A percentile compares a stretch with the other conserved stretches of the same genome.
Evolutionary conservation across 371 early-diverging fungal genomes (phyloP).

Genomic region (Syncephalastrum contaminatum): DNA sequence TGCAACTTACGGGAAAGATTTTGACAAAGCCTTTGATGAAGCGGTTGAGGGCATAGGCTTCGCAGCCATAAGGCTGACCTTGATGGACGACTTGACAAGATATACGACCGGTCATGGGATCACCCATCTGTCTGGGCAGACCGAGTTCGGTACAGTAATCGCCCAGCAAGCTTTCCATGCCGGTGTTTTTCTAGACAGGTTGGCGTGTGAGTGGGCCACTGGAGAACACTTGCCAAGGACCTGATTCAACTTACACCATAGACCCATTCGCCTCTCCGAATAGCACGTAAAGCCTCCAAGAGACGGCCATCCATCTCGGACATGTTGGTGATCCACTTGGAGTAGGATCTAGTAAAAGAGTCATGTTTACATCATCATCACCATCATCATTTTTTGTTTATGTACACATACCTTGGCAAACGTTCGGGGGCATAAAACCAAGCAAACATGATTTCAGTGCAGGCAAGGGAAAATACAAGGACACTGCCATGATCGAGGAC

Average conservation of each 20-base stretch:
- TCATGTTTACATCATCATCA: not conserved
- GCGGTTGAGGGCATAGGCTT: conserved; percentile 33
- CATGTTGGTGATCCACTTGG: conserved; percentile 65
- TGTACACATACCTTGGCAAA: conserved; percentile 53
- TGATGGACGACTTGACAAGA: conserved; percentile 47
- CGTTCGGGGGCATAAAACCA: conserved; percentile 59
- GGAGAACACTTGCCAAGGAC: conserved; percentile 13
- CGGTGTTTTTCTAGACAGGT: conserved; percentile 35
- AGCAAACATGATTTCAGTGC: conserved; percentile 65
- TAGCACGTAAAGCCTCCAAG: conserved; percentile 43
- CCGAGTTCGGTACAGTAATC: conserved; percentile 42
- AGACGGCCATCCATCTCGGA: conserved; percentile 58
- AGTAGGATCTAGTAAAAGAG: conserved; percentile 45
- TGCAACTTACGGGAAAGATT: conserved; percentile 37
- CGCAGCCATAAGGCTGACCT: conserved; percentile 43
- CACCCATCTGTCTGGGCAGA: conserved; percentile 33
- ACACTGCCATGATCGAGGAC: conserved; percentile 55
- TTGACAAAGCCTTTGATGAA: conserved; percentile 47
- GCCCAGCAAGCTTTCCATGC: conserved; percentile 25
- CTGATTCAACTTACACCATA: conserved; percentile 41
- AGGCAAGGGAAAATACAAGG: conserved; percentile 52
- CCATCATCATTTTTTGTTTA: not conserved
- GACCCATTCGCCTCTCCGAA: conserved; percentile 41
- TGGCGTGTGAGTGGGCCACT: not conserved
- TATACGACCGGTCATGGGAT: conserved; percentile 39